Base-by-base conservation (phyloP, 2,329 filamentous ascomycete species). In the Cordyceps cateniannulata region DNA sequence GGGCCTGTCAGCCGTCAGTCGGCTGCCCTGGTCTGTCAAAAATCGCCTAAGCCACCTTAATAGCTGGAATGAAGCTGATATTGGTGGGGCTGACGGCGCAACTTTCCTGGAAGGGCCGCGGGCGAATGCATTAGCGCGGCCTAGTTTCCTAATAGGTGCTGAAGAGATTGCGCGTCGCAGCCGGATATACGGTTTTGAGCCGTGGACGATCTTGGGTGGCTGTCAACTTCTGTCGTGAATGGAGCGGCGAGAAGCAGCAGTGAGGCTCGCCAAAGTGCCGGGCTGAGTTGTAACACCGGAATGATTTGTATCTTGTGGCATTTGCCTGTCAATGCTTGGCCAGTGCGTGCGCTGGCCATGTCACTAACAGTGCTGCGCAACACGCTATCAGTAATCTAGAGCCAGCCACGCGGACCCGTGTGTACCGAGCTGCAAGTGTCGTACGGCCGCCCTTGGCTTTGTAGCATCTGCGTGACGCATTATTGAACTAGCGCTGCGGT, bases 391-490 rank as follows among this genome's bases (percentile, higher is more conserved):
- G 38, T 44, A 54, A 44, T 54, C 51, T 42, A 24, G 20, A 8
- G n/a, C 52, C 32, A 57, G 54, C 53, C 54, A 57, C 54, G 40
- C 54, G 42, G 44, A 47, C 42, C 54, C 54, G 44, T 25, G 42
- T 57, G 54, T 57, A 1, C 53, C 42, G 42, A 54, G 38, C 51
- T 54, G 38, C 38, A 44, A 24, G 18, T 27, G 27, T 38, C 20
- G 20, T 38, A 27, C 16, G 25, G 25, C 25, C n/a, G 22, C 14
- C 35, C 32, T 52, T 52, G n/a, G 50, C 9, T 12, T 25, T 24
- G 50, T n/a, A 29, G 32, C 24, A 25, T 20, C 16, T 56, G 38
- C 24, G n/a, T 35, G 27, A 29, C 9, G 10, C 18, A 14, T 20
- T 22, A 22, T 54, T 54, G 24, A 9, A 20, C 10, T 54, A 54